A percentile compares a stretch with the other conserved stretches of the same genome.
These are phyloP conservation scores for Botrytis galanthina DNA, from an alignment of 2,329 filamentous ascomycete species.

Conservation along the genomic window DNA sequence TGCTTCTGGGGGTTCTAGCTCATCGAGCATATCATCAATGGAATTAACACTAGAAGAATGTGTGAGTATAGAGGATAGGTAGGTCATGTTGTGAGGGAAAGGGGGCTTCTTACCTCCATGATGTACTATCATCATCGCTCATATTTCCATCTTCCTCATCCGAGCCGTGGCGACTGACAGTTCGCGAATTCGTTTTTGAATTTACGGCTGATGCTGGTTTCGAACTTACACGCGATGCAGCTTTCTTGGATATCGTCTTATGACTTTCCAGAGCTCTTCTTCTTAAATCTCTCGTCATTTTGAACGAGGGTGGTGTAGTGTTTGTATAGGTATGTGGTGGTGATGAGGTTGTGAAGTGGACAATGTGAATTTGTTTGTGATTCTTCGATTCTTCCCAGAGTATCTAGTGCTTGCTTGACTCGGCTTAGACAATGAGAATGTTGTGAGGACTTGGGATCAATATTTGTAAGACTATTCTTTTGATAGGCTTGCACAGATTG, in stretches of 20 bases:
- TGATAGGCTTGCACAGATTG: not conserved
- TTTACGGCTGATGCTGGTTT: conserved; percentile 48
- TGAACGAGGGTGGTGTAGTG: not conserved
- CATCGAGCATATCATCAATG: conserved; percentile 40
- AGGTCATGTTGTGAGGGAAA: not conserved
- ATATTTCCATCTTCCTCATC: conserved; percentile 53
- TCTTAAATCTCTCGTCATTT: conserved; percentile 41
- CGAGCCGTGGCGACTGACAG: conserved; percentile 49
- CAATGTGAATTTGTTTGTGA: not conserved
- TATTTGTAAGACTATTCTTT: not conserved
- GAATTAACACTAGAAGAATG: conserved; percentile 18
- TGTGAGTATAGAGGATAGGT: not conserved
- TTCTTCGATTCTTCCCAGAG: not conserved
- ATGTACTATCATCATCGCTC: conserved; percentile 49
- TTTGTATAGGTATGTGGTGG: not conserved
- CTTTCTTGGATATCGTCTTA: conserved; percentile 59
- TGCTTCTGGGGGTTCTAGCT: conserved; percentile 49
- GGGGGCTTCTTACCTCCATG: conserved; percentile 46
- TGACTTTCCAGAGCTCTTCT: conserved; percentile 56
- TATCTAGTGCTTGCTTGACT: not conserved
- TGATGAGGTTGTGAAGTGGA: not conserved
- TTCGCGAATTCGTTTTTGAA: conserved; percentile 48
- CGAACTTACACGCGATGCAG: conserved; percentile 48
- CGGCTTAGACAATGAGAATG: not conserved
- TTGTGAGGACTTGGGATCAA: not conserved